Conservation (phyloP, 2,329 filamentous ascomycete species). For the Cytospora chrysosperma region DNA sequence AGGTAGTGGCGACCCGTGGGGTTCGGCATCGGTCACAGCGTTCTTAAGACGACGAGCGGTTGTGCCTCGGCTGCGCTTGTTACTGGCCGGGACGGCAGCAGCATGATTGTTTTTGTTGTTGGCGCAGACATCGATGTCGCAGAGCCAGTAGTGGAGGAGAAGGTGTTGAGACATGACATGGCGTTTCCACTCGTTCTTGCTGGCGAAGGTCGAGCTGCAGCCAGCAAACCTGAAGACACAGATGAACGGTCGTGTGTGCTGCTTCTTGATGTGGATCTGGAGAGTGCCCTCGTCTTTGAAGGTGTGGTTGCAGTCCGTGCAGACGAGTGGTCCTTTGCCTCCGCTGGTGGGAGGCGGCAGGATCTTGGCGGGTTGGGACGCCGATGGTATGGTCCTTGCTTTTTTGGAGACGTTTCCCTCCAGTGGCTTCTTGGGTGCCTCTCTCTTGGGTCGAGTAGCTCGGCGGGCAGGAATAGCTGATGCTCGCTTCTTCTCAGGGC, state of each 20-base stretch:
- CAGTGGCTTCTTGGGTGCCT: constrained; percentile 12
- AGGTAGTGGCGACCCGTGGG: constrained; percentile 34
- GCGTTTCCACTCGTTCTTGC: constrained; percentile 95
- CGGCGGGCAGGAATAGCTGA: constrained; percentile 1
- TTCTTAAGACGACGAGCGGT: constrained; percentile 10
- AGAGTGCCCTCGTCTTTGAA: constrained; percentile 48
- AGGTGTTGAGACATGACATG: constrained; percentile 82
- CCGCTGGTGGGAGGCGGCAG: constrained; percentile 12
- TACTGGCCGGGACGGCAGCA: constrained; percentile 27
- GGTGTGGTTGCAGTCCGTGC: constrained; percentile 37
- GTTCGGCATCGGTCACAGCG: constrained; percentile 13
- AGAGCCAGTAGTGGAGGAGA: constrained; percentile 71
- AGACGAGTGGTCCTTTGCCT: constrained; percentile 30
- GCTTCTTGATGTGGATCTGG: constrained; percentile 49
- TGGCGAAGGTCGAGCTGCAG: constrained; percentile 69
- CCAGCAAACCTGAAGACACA: constrained; percentile 80
- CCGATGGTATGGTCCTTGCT: constrained; percentile 21
- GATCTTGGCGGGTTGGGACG: constrained; percentile 12
- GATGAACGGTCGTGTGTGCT: constrained; percentile 62
- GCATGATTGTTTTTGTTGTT: constrained; percentile 34
- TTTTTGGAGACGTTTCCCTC: constrained; percentile 16
- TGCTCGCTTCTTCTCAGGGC: constrained; percentile 3
- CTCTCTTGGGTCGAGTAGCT: constrained; percentile 29
- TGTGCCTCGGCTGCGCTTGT: constrained; percentile 18
- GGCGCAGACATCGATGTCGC: constrained; percentile 61